Evolutionary conservation across 805 yeast species (phyloP), one percentile per base, ranked within the genome.

Genomic region (Sungouiozyma ichnusensis): DNA sequence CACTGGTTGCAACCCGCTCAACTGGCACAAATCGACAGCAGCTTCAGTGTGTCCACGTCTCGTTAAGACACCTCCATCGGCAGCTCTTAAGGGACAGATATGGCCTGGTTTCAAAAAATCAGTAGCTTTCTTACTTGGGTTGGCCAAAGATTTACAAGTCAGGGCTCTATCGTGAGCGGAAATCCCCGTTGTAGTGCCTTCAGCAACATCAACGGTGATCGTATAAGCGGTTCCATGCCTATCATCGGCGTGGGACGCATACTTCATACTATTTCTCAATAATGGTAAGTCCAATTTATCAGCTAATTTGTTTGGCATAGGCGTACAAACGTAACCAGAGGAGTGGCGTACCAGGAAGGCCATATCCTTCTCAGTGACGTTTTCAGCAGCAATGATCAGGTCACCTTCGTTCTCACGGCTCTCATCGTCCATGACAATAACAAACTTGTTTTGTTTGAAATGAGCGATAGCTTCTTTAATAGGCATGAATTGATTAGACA

Each of bases 41-140:
- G 98, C 97, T 66, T 92, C 98, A 14, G 98, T 92, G 60, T 92
- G 98, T 14, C 98, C 98, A 44, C 84, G 71, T 70, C 98, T 82
- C 37, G 68, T 67, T 42, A 78, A 67, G 44, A 92, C 77, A 43
- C 94, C 80, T 1, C 96, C 96, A 17, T 83, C 83, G 17, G 73
- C 82, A 2, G 97, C 97, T 53, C 97, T 74, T 53, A 92, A 71
- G 3, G 98, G 98, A 50, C 90, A 76, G 20, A 92, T 68, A 57
- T 92, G 98, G 15, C 98, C 98, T 1, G 98, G 98, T 53, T 83
- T 77, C 58, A 85, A 67, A 58, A 92, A 85, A 44, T 85, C 88
- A 0, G 50, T 65, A 0, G 94, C 72, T 35, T 65, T 68, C 7
- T 80, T 58, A 3, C 49, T 45, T 16, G 49, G 38, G 48, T 75